phyloP scores from a whole-genome alignment of 352 stramenopile genomes.

The Pythium periplocum region DNA sequence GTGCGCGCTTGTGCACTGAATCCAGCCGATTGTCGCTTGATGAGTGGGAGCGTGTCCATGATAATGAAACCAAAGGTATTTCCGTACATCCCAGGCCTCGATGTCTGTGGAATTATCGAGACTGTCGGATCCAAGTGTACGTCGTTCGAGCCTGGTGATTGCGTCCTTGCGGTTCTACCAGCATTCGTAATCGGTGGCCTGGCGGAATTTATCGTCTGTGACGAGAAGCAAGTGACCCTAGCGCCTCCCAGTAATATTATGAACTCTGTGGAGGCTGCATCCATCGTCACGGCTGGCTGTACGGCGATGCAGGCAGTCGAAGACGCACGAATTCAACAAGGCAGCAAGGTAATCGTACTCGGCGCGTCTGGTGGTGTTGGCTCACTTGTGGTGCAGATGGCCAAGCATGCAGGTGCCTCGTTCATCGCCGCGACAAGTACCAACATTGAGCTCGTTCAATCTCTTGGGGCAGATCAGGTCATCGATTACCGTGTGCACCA shows the following conservation, averaged over 20 bases:
- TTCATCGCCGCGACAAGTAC: slow-evolving; percentile 62
- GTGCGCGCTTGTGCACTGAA: slow-evolving; percentile 32
- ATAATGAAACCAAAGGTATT: slow-evolving; percentile 33
- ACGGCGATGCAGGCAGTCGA: slow-evolving; percentile 31
- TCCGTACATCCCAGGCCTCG: slow-evolving; percentile 35
- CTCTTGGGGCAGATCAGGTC: slow-evolving; percentile 41
- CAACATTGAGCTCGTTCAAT: slow-evolving; percentile 29
- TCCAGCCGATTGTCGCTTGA: slow-evolving; percentile 26
- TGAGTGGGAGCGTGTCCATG: slow-evolving; percentile 31
- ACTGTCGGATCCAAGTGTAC: slow-evolving; percentile 20
- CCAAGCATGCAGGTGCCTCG: slow-evolving; percentile 34
- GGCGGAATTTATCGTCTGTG: slow-evolving; percentile 28
- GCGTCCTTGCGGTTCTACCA: slow-evolving; percentile 22
- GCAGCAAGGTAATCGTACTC: slow-evolving; percentile 69
- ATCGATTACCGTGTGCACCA: slow-evolving; percentile 46
- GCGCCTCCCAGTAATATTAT: slow-evolving; percentile 15
- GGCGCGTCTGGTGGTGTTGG: slow-evolving; percentile 76
- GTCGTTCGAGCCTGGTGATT: slow-evolving; percentile 26
- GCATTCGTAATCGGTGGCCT: slow-evolving; percentile 23
- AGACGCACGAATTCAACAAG: slow-evolving; percentile 21
- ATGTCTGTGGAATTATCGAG: slow-evolving; percentile 38
- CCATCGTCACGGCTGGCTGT: slow-evolving; percentile 24
- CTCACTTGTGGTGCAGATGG: slow-evolving; percentile 65
- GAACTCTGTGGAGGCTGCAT: slow-evolving; percentile 19
- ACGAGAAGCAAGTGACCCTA: slow-evolving; percentile 12